Conservation (phyloP, 176 grass and related monocot species). For the Stipa capillata region DNA sequence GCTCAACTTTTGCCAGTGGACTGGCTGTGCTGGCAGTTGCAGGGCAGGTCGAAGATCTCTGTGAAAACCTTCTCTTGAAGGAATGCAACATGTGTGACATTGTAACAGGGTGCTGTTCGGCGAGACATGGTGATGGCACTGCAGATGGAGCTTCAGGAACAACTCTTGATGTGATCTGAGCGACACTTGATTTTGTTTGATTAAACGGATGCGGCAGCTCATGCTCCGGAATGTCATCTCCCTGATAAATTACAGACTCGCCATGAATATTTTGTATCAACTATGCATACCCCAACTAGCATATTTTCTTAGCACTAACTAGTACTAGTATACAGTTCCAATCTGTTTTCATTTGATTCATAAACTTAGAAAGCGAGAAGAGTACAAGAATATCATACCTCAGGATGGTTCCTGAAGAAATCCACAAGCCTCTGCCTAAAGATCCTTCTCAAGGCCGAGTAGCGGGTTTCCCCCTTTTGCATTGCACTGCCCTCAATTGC, state of each 20-base stretch:
- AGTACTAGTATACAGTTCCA: neutral
- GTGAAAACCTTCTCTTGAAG: conserved; percentile 60
- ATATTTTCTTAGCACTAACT: neutral
- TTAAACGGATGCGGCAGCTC: conserved; percentile 69
- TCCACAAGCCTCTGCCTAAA: conserved; percentile 66
- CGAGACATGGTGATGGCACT: neutral
- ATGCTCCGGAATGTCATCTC: conserved; percentile 63
- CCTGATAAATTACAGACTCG: conserved; percentile 28
- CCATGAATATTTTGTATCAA: neutral
- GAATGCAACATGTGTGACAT: conserved; percentile 51
- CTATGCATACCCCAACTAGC: neutral
- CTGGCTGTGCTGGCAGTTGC: neutral
- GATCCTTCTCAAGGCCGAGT: conserved; percentile 44
- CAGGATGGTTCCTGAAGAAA: conserved; percentile 54
- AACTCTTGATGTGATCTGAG: neutral
- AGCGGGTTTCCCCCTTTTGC: conserved; percentile 50
- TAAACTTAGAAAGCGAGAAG: neutral
- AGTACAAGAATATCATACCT: conserved; percentile 30
- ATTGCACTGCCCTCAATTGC: conserved; percentile 23
- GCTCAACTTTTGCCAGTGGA: neutral
- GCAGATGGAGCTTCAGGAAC: neutral
- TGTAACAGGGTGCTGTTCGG: conserved; percentile 18
- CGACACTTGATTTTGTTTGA: conserved; percentile 4
- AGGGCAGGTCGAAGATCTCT: neutral
- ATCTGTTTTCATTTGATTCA: neutral